Evolutionary conservation across 1,284 basidiomycete species (phyloP).

Genomic region (Cystobasidium pallidum): DNA sequence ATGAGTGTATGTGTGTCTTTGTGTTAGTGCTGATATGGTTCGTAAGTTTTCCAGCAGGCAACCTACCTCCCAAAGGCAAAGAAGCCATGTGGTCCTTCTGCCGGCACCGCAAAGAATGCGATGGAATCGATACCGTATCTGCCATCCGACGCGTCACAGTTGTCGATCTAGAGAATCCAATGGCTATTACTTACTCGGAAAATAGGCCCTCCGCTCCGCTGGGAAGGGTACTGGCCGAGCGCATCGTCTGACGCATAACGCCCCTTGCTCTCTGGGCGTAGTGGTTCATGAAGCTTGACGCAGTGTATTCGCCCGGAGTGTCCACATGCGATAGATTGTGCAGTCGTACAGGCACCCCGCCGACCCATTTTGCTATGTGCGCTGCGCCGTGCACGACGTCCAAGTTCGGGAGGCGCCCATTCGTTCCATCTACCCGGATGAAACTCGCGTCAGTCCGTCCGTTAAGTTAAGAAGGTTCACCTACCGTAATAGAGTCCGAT

Average conservation of each 20-base stretch:
- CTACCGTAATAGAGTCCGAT: slow-evolving; percentile 86
- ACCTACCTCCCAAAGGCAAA: slow-evolving; percentile 80
- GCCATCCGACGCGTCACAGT: slow-evolving; percentile 1
- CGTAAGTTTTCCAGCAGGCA: not conserved
- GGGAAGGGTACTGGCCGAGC: slow-evolving; percentile 66
- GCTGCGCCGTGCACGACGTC: slow-evolving; percentile 85
- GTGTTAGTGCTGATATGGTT: too few relatives aligned
- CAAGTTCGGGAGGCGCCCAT: slow-evolving; percentile 93
- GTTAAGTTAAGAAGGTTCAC: too few relatives aligned
- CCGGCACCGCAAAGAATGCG: slow-evolving; percentile 84
- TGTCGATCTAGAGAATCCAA: slow-evolving; percentile 33
- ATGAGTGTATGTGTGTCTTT: too few relatives aligned
- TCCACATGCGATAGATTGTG: slow-evolving; percentile 63
- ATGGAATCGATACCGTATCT: slow-evolving; percentile 94
- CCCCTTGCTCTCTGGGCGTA: slow-evolving; percentile 59
- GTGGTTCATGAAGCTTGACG: slow-evolving; percentile 41
- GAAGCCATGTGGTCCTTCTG: slow-evolving; percentile 91
- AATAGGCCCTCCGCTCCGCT: slow-evolving; percentile 60
- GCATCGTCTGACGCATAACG: slow-evolving; percentile 67
- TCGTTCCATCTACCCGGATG: slow-evolving; percentile 71
- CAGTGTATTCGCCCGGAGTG: not conserved
- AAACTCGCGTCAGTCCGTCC: too few relatives aligned
- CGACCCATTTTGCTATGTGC: slow-evolving; percentile 71
- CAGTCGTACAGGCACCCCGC: slow-evolving; percentile 71
- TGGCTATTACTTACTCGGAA: slow-evolving; percentile 54